Evolutionary conservation across 371 early-diverging fungal genomes (phyloP).

Genomic region (Rhizopus delemar): DNA sequence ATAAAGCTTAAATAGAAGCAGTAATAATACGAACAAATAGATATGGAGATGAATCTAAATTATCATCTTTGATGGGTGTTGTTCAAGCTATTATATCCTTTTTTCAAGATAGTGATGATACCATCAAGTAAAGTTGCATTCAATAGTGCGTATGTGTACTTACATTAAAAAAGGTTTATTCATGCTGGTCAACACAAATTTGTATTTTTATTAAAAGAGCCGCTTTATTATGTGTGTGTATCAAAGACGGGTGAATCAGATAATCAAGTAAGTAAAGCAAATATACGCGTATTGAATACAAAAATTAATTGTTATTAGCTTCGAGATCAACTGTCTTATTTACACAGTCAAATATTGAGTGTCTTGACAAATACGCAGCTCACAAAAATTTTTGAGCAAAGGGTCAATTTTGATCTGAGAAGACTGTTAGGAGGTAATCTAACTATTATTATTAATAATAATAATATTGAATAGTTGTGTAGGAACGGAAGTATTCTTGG

Average conservation of each 20-base stretch:
- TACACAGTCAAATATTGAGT: slow-evolving; percentile 87
- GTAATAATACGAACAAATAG: slow-evolving; percentile 31
- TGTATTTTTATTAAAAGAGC: slow-evolving; percentile 80
- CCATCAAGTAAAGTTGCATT: slow-evolving; percentile 56
- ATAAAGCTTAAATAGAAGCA: neutral
- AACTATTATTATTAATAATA: neutral
- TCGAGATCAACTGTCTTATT: slow-evolving; percentile 74
- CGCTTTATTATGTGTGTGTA: slow-evolving; percentile 85
- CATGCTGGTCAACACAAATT: slow-evolving; percentile 77
- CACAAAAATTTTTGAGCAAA: slow-evolving; percentile 82
- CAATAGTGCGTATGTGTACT: neutral
- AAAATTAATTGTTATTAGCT: slow-evolving; percentile 48
- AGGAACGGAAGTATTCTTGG: slow-evolving; percentile 88
- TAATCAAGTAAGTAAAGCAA: slow-evolving; percentile 53
- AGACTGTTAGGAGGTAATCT: slow-evolving; percentile 66
- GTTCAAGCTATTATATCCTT: slow-evolving; percentile 90
- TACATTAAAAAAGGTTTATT: slow-evolving; percentile 56
- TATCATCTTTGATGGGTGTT: slow-evolving; percentile 88
- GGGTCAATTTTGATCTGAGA: slow-evolving; percentile 88
- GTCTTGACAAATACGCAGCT: slow-evolving; percentile 83
- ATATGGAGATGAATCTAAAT: slow-evolving; percentile 88
- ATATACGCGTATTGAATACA: neutral
- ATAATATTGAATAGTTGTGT: slow-evolving; percentile 6
- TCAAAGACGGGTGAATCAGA: slow-evolving; percentile 83
- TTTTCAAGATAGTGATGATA: slow-evolving; percentile 81